Evolutionary conservation across 1,139 yeast genomes (phyloP).

Genomic region (Debaryomycetaceae sp.): DNA sequence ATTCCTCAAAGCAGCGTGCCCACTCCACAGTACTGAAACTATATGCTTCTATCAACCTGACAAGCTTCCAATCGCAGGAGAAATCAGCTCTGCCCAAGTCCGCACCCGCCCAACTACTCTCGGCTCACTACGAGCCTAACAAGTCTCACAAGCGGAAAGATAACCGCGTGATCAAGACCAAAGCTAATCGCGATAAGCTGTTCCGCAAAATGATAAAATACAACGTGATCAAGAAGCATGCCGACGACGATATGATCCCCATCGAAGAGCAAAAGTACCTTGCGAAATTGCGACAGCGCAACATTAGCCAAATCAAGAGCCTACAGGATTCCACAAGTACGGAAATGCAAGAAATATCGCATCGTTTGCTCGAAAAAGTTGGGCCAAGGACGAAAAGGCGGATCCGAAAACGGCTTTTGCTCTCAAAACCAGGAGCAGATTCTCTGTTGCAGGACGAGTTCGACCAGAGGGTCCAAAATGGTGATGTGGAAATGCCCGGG

Average conservation of each 20-base stretch:
- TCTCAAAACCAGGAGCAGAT: conserved; percentile 12
- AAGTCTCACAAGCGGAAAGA: conserved; percentile 25
- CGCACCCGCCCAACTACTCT: conserved; percentile 14
- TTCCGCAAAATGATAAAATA: conserved; percentile 42
- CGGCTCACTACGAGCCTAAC: conserved; percentile 5
- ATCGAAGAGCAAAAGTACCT: conserved; percentile 39
- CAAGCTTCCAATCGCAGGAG: conserved; percentile 6
- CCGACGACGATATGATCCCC: conserved; percentile 11
- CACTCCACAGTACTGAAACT: conserved; percentile 31
- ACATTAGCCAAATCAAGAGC: conserved; percentile 34
- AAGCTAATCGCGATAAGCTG: conserved; percentile 23
- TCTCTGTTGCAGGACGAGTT: conserved; percentile 21
- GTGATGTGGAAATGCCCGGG: conserved; percentile 46
- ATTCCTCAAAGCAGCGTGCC: conserved; percentile 23
- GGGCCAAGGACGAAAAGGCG: conserved; percentile 15
- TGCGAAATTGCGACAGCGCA: conserved; percentile 37
- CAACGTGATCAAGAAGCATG: conserved; percentile 35
- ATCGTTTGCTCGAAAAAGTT: conserved; percentile 17
- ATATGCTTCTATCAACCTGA: conserved; percentile 1
- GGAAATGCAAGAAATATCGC: conserved; percentile 14
- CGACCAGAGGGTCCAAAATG: conserved; percentile 31
- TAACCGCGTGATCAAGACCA: conserved; percentile 25
- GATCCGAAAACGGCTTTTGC: conserved; percentile 8
- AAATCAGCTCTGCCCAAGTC: too few species aligned
- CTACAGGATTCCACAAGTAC: conserved; percentile 32